A percentile compares a stretch with the other conserved stretches of the same genome.
Conservation (phyloP, 345 rosid genomes). For the Dovyalis caffra region DNA sequence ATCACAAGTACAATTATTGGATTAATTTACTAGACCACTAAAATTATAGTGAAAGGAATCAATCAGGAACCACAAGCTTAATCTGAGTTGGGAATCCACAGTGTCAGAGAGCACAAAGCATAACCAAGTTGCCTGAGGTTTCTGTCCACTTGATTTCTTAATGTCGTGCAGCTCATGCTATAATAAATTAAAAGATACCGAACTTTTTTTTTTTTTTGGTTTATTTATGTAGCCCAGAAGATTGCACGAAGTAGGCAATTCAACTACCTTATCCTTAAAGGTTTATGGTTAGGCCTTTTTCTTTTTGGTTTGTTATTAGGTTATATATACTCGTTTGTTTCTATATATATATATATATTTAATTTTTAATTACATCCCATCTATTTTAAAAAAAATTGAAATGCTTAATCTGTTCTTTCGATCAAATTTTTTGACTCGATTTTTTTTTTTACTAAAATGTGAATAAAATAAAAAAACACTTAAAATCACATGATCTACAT, state of each 20-base stretch:
- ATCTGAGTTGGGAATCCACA: background rate
- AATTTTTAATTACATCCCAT: too few species aligned
- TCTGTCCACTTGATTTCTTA: background rate
- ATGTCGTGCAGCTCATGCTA: background rate
- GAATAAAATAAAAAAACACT: too few species aligned
- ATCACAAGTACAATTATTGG: background rate
- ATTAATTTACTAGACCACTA: background rate
- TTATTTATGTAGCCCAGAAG: background rate
- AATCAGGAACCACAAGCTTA: background rate
- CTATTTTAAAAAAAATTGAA: too few species aligned
- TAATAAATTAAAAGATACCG: background rate
- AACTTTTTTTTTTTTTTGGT: background rate
- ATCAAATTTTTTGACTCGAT: too few species aligned
- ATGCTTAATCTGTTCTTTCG: too few species aligned
- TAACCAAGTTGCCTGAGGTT: background rate
- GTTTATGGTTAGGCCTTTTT: background rate
- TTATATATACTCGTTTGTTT: too few species aligned
- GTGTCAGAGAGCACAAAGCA: conserved; percentile 1
- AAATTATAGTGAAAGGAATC: background rate
- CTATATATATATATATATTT: too few species aligned
- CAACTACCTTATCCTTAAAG: background rate
- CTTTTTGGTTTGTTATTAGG: too few species aligned
- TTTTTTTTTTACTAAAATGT: too few species aligned
- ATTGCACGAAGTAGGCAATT: background rate
- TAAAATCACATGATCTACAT: too few species aligned